Percentiles rank a stretch among this genome's conserved stretches.
Conservation (phyloP, 1,284 basidiomycete genomes). For the Wolfiporia cocos region DNA sequence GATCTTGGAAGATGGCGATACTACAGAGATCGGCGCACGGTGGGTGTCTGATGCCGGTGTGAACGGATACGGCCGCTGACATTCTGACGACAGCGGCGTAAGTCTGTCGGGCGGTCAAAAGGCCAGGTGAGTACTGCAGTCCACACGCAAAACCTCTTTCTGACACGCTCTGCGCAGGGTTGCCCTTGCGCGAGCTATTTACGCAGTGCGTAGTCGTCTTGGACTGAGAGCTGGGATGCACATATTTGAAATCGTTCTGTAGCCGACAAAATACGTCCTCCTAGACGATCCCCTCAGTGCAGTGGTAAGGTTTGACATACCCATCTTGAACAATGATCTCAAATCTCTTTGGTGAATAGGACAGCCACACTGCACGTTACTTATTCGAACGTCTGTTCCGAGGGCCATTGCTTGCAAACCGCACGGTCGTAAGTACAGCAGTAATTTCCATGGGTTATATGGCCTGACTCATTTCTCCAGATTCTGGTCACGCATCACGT, state of each 20-base stretch:
- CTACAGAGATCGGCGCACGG: constrained; percentile 32
- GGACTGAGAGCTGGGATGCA: not conserved
- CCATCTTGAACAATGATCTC: too few species aligned
- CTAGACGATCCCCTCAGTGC: constrained; percentile 71
- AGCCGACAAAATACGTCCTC: constrained; percentile 53
- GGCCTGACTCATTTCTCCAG: too few species aligned
- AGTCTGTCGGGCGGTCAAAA: constrained; percentile 64
- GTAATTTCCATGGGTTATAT: not conserved
- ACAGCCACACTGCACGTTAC: constrained; percentile 69
- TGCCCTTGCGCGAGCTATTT: constrained; percentile 64
- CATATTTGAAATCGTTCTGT: not conserved
- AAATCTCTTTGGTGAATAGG: constrained; percentile 31
- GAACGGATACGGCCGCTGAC: too few species aligned
- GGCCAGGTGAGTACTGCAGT: too few species aligned
- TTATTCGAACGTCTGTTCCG: constrained; percentile 58
- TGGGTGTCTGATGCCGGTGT: too few species aligned
- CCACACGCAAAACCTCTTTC: too few species aligned
- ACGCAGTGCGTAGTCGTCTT: constrained; percentile 32
- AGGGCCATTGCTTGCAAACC: constrained; percentile 57
- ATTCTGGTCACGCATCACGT: constrained; percentile 73
- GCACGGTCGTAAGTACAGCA: constrained; percentile 54
- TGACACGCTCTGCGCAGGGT: too few species aligned
- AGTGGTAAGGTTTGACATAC: constrained; percentile 44
- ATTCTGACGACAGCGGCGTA: constrained; percentile 46
- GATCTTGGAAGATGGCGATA: constrained; percentile 38